Evolutionary conservation across 2,329 filamentous ascomycete genomes (phyloP).

Genomic region (Rachicladosporium sp.): DNA sequence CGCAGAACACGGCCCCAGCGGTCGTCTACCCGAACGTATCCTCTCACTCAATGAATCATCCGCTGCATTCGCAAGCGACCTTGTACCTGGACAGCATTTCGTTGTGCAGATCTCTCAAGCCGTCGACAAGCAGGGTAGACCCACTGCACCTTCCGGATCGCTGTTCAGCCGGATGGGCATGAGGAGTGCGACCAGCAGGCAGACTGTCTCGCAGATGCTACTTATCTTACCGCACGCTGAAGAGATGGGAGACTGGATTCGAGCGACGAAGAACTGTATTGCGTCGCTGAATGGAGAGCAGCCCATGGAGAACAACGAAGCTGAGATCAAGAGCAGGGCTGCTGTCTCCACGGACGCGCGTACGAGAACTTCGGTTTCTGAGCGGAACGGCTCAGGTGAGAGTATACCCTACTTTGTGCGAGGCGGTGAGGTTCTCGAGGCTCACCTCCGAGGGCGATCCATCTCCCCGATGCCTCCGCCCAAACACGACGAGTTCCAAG

Average conservation of each 20-base stretch:
- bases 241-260: conserved; percentile 60
- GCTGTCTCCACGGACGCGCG: too few relatives aligned
- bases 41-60: conserved; percentile 61
- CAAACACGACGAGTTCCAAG: too few relatives aligned
- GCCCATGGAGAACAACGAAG: too few relatives aligned
- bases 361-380: too few relatives aligned
- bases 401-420: too few relatives aligned
- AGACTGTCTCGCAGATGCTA: conserved; percentile 48
- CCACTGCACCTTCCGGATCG: conserved; percentile 42
- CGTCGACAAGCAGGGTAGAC: conserved; percentile 45
- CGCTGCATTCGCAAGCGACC: conserved; percentile 67
- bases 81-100: conserved; percentile 69
- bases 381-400: too few relatives aligned
- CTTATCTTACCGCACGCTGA: conserved; percentile 61
- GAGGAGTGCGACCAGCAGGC: conserved; percentile 23
- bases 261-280: too few relatives aligned
- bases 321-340: too few relatives aligned
- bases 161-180: conserved; percentile 55
- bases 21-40: conserved; percentile 62
- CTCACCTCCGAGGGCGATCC: too few relatives aligned
- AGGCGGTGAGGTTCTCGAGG: too few relatives aligned
- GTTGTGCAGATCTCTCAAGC: conserved; percentile 63
- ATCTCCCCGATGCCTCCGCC: too few relatives aligned
- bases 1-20: conserved; percentile 54
- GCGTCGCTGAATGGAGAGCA: too few relatives aligned